Evolutionary conservation across 2,329 filamentous ascomycete genomes (phyloP).

Genomic region (Fusarium oxysporum): DNA sequence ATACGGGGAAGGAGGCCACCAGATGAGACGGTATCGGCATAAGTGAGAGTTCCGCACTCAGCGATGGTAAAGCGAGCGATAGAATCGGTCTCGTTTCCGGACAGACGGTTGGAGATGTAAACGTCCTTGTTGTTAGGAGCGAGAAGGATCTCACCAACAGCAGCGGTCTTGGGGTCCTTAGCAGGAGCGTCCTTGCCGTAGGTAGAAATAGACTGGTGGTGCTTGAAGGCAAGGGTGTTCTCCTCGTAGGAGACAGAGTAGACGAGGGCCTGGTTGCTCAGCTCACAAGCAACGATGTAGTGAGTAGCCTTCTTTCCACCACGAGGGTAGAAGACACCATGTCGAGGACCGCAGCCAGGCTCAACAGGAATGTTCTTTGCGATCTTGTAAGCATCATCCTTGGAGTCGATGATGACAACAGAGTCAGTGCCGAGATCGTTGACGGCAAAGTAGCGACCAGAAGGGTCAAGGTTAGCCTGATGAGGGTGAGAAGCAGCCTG

Average conservation of each 20-base stretch:
- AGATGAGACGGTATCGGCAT: conserved; percentile 49
- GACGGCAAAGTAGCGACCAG: conserved; percentile 61
- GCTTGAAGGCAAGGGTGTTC: conserved; percentile 51
- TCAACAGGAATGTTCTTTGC: conserved; percentile 49
- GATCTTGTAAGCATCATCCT: conserved; percentile 55
- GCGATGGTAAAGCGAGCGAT: conserved; percentile 60
- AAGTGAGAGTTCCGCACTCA: conserved; percentile 48
- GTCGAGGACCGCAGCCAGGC: conserved; percentile 60
- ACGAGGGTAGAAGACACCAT: conserved; percentile 60
- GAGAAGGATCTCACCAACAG: conserved; percentile 60
- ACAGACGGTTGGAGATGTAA: conserved; percentile 65
- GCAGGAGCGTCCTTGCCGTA: conserved; percentile 53
- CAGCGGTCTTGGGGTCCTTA: conserved; percentile 52
- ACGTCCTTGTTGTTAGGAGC: conserved; percentile 56
- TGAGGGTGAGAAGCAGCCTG: conserved; percentile 57
- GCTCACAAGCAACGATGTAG: conserved; percentile 62
- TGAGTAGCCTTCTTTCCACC: conserved; percentile 52
- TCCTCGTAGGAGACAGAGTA: conserved; percentile 55
- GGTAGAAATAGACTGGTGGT: conserved; percentile 54
- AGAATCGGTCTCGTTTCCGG: conserved; percentile 58
- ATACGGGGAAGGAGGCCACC: conserved; percentile 58
- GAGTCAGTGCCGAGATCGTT: conserved; percentile 63
- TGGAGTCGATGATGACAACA: conserved; percentile 59
- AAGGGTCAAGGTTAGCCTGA: conserved; percentile 61
- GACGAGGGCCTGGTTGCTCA: conserved; percentile 57